These are phyloP conservation scores for Penstemon davidsonii DNA, from an alignment of 257 asterid genomes.

Conservation along the genomic window DNA sequence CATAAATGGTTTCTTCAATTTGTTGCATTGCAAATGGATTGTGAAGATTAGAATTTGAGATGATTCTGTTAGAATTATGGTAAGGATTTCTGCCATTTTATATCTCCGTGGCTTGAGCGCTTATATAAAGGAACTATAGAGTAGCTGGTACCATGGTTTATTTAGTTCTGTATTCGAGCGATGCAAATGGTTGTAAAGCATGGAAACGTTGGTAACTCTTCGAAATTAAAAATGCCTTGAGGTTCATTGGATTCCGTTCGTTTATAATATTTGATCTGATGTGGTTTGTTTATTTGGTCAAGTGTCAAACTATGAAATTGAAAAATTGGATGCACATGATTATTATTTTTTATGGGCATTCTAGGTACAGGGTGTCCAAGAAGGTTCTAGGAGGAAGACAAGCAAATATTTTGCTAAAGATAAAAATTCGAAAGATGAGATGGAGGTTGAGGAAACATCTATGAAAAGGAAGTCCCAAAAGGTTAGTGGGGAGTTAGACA, in stretches of 20 bases:
- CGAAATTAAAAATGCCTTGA: constrained; percentile 10
- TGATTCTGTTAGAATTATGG: not conserved
- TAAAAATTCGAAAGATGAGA: constrained; percentile 47
- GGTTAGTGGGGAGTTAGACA: constrained; percentile 32
- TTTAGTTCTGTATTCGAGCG: not conserved
- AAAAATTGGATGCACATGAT: constrained; percentile 10
- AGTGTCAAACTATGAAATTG: constrained; percentile 9
- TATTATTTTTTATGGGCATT: constrained; percentile 15
- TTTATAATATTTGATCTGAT: not conserved
- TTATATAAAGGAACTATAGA: not conserved
- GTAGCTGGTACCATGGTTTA: not conserved
- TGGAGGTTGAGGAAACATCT: constrained; percentile 56
- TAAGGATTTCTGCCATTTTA: not conserved
- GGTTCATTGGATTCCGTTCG: constrained; percentile 5
- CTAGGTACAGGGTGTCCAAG: constrained; percentile 63
- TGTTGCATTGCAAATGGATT: constrained; percentile 3
- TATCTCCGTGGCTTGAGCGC: not conserved
- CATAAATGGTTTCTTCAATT: not conserved
- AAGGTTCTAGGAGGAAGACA: constrained; percentile 77
- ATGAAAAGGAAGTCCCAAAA: constrained; percentile 56
- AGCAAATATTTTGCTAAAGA: constrained; percentile 84
- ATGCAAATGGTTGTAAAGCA: constrained; percentile 9
- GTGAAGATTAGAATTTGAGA: constrained; percentile 4
- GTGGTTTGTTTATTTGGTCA: constrained; percentile 13
- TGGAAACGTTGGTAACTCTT: not conserved